Evolutionary conservation across 192 early-diverging fungal genomes (phyloP).

Genomic region (Rhizoclosmatium globosum): DNA sequence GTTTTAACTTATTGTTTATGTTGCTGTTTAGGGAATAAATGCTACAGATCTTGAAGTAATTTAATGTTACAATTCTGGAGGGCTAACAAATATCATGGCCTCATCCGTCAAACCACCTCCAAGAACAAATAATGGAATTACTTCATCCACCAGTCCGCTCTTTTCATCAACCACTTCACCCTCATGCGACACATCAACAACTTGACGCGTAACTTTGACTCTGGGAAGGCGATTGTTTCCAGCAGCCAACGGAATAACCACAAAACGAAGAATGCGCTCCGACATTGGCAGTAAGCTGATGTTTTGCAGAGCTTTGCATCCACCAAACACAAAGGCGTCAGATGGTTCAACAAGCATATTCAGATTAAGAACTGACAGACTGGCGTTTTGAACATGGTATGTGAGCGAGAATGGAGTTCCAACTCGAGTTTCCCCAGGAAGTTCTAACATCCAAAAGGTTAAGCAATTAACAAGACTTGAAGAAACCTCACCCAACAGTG

Average conservation of each 20-base stretch:
- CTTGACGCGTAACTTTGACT: conserved; percentile 34
- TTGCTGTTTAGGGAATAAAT: too few relatives aligned
- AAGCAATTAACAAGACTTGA: conserved; percentile 2
- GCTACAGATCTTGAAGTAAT: not conserved
- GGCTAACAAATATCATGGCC: conserved; percentile 21
- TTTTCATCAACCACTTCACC: not conserved
- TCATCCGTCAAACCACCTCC: conserved; percentile 29
- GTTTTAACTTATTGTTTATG: too few relatives aligned
- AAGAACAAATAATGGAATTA: conserved; percentile 6
- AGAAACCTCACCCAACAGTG: conserved; percentile 31
- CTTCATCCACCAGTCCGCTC: conserved; percentile 17
- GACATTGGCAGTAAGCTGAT: conserved; percentile 68
- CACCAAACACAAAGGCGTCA: conserved; percentile 80
- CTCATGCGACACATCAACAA: conserved; percentile 11
- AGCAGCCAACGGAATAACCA: conserved; percentile 66
- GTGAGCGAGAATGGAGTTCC: conserved; percentile 67
- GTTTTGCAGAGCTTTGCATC: conserved; percentile 47
- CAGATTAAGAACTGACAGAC: conserved; percentile 61
- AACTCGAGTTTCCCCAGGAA: conserved; percentile 62
- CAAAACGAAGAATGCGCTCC: conserved; percentile 57
- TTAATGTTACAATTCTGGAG: not conserved
- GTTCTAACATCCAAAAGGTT: conserved; percentile 38
- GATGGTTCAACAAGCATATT: conserved; percentile 66
- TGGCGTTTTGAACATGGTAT: conserved; percentile 71
- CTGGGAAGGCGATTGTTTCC: conserved; percentile 67